Evolutionary conservation across 192 early-diverging fungal genomes (phyloP).

Genomic region (Radiomyces spectabilis): DNA sequence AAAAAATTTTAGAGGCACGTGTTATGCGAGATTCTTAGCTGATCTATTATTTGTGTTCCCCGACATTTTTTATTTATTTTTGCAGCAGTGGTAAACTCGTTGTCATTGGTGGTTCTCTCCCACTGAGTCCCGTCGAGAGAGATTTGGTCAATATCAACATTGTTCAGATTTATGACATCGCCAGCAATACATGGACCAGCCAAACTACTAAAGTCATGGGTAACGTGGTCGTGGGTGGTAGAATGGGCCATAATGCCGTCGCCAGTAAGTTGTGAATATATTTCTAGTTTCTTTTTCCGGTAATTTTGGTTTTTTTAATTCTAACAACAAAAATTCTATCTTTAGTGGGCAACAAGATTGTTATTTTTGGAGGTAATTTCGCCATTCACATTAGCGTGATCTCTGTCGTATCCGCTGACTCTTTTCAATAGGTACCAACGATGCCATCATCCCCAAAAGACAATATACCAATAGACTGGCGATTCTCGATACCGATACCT

Average conservation of each 20-base stretch:
- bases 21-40: too few species aligned
- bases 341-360: slow-evolving; percentile 13
- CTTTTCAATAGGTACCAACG: slow-evolving; percentile 12
- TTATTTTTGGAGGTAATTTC: slow-evolving; percentile 23
- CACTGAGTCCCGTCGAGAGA: background rate
- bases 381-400: background rate
- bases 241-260: slow-evolving; percentile 16
- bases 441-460: background rate
- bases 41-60: too few species aligned
- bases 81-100: slow-evolving; percentile 20
- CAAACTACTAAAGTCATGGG: background rate
- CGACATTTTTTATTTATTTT: slow-evolving; percentile 5
- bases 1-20: slow-evolving; percentile 1
- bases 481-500: slow-evolving; percentile 19
- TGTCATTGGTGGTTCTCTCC: slow-evolving; percentile 20
- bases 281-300: background rate
- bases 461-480: slow-evolving; percentile 7
- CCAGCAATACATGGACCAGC: slow-evolving; percentile 8
- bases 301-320: background rate
- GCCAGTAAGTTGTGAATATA: slow-evolving; percentile 13
- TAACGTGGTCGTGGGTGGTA: too few species aligned
- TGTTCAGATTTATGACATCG: slow-evolving; percentile 15
- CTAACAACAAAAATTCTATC: background rate
- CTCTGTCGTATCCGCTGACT: background rate
- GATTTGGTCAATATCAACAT: slow-evolving; percentile 8